Conservation (phyloP, 225 moss, liverwort and hornwort genomes). For the Rhytidiadelphus loreus region DNA sequence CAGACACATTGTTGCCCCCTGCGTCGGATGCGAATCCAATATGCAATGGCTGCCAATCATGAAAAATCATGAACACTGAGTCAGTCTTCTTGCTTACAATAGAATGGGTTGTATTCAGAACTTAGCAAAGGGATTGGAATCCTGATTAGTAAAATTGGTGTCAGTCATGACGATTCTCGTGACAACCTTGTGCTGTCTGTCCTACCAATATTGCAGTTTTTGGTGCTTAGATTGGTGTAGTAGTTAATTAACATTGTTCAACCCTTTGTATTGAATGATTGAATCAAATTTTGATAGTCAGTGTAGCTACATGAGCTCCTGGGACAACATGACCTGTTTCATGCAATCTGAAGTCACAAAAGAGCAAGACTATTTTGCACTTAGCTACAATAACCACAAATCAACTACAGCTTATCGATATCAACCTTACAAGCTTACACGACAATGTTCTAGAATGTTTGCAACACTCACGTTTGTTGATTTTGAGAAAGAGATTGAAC, state of each 20-base stretch:
- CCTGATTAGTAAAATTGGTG: not conserved
- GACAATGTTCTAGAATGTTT: not conserved
- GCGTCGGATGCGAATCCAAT: constrained; percentile 53
- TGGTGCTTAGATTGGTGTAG: not conserved
- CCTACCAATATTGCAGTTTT: not conserved
- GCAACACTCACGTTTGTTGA: not conserved
- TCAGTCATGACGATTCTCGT: not conserved
- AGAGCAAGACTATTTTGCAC: not conserved
- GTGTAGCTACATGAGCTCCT: not conserved
- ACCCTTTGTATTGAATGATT: too few relatives aligned
- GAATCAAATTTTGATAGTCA: not conserved
- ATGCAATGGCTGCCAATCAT: constrained; percentile 61
- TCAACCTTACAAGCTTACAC: too few relatives aligned
- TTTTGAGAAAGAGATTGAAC: not conserved
- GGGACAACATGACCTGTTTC: not conserved
- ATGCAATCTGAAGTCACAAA: not conserved
- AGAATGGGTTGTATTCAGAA: not conserved
- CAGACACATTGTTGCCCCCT: constrained; percentile 69
- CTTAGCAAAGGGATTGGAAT: not conserved
- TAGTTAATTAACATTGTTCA: not conserved
- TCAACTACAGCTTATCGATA: not conserved
- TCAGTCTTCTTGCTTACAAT: not conserved
- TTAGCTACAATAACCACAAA: not conserved
- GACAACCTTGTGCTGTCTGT: not conserved
- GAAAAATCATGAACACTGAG: not conserved